Conservation (phyloP, 495 filamentous ascomycete species). For the Penicillium herquei region DNA sequence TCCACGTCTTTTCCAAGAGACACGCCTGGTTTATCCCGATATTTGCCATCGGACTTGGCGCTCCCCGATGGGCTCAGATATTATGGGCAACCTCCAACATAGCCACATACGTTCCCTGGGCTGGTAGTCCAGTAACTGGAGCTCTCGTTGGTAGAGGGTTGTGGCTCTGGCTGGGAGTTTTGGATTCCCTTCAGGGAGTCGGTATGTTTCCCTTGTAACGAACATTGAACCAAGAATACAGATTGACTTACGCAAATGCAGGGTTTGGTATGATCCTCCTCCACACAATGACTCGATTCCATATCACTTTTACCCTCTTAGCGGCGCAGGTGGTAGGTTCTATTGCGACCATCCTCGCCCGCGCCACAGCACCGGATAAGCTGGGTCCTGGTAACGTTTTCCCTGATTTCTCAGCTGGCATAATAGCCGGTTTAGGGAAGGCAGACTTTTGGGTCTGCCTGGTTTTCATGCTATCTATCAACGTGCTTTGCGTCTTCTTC, state of each 20-base stretch:
- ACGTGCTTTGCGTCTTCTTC: constrained; percentile 54
- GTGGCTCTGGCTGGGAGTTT: constrained; percentile 51
- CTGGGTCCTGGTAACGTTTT: constrained; percentile 44
- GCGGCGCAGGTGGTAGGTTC: constrained; percentile 52
- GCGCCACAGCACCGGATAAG: constrained; percentile 44
- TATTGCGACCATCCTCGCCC: constrained; percentile 47
- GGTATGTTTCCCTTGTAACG: constrained; percentile 16
- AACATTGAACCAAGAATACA: constrained; percentile 5
- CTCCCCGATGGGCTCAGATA: constrained; percentile 50
- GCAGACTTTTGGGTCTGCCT: constrained; percentile 59
- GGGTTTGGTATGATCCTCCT: constrained; percentile 52
- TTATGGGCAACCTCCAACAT: constrained; percentile 50
- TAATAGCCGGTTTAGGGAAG: constrained; percentile 40
- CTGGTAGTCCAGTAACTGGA: constrained; percentile 34
- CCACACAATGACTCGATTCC: constrained; percentile 46
- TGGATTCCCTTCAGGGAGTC: constrained; percentile 49
- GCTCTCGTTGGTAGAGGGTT: constrained; percentile 46
- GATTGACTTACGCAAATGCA: constrained; percentile 47
- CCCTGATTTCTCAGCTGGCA: constrained; percentile 46
- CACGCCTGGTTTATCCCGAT: constrained; percentile 52
- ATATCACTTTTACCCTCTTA: constrained; percentile 48
- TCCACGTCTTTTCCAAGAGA: constrained; percentile 40
- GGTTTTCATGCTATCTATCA: constrained; percentile 53
- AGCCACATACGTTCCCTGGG: constrained; percentile 48
- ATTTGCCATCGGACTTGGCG: constrained; percentile 50